Percentiles rank a stretch among this genome's conserved stretches.
Evolutionary conservation across 2,329 filamentous ascomycete genomes (phyloP).

Genomic region (Geosmithia flava): DNA sequence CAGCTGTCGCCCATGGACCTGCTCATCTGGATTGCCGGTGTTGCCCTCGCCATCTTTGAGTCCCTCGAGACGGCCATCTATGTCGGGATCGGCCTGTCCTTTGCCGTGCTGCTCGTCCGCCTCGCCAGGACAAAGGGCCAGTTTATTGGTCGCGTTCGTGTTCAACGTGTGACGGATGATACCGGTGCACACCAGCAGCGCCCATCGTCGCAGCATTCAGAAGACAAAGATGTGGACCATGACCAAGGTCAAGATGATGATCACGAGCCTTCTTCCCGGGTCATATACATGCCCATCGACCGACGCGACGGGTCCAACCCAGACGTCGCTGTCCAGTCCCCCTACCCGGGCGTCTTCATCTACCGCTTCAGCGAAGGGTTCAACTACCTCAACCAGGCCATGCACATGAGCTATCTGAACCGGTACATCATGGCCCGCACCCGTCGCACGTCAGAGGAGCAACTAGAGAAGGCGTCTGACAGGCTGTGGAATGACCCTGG

Average conservation of each 20-base stretch:
- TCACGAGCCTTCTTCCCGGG: constrained; percentile 7
- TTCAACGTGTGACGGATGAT: constrained; percentile 6
- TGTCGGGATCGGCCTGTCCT: constrained; percentile 28
- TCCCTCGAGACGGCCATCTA: constrained; percentile 39
- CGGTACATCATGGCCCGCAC: constrained; percentile 27
- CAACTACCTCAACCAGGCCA: constrained; percentile 38
- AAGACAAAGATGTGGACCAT: background rate
- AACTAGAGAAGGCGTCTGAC: constrained; percentile 23
- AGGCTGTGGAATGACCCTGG: constrained; percentile 44
- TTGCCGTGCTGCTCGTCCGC: constrained; percentile 28
- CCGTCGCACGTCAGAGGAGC: constrained; percentile 22
- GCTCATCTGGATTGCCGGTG: constrained; percentile 62
- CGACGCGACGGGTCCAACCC: constrained; percentile 32
- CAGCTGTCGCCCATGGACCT: constrained; percentile 62
- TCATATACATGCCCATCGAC: constrained; percentile 27
- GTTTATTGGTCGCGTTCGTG: constrained; percentile 28
- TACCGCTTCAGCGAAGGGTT: constrained; percentile 39
- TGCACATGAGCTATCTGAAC: constrained; percentile 29
- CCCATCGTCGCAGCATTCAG: background rate
- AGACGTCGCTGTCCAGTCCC: constrained; percentile 23
- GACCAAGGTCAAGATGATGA: background rate
- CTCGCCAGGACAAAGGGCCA: constrained; percentile 31
- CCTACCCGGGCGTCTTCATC: constrained; percentile 36
- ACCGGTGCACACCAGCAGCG: background rate
- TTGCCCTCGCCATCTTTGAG: constrained; percentile 41